Base-by-base conservation (phyloP, 805 yeast genomes). In the Saturnispora serradocipensis region DNA sequence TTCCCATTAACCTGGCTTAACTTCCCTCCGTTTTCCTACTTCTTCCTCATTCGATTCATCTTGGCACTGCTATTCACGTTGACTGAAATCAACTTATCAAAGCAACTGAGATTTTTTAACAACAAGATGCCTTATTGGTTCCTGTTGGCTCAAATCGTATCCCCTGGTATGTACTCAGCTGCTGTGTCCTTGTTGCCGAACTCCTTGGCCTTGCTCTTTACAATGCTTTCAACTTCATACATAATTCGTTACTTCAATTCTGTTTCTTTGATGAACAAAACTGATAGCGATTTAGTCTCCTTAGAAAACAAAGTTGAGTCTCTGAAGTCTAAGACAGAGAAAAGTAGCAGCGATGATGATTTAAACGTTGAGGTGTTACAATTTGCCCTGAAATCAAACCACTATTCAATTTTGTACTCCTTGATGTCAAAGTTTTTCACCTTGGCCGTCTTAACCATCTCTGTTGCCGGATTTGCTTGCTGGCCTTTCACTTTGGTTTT, bases 121-220 rank as follows among this genome's bases (percentile, higher is more conserved):
- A 28, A 56, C 36, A 58, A 66, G 46, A 66, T 78, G 11, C 82
- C 86, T 1, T 71, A 69, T 48, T 75, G 83, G 76, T 89, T 81
- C 70, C 59, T 86, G 25, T 59, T 84, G n/a, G 77, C 83, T 56
- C 77, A 81, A 34, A 65, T 80, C 5, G 64, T 81, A 20, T 75
- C 84, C 11, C 84, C 96, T 0, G 98, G 97, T 1, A 81, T 88
- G 84, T 80, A 86, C 40, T 96, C 88, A 66, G 93, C 97, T 1
- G 77, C 95, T 5, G 84, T 86, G 2, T 84, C 93, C n/a, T 73
- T 87, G 40, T 70, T 91, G 25, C 97, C 97, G 2, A 86, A 95
- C 9, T 73, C 89, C 0, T 78, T 86, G 60, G 90, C 91, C 36
- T 76, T 85, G 78, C 66, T 74, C 18, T 70, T 79, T 55, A 67